Percentiles rank a stretch among this genome's conserved stretches.
Conservation (phyloP, 805 yeast genomes). For the Yueomyces sp. region DNA sequence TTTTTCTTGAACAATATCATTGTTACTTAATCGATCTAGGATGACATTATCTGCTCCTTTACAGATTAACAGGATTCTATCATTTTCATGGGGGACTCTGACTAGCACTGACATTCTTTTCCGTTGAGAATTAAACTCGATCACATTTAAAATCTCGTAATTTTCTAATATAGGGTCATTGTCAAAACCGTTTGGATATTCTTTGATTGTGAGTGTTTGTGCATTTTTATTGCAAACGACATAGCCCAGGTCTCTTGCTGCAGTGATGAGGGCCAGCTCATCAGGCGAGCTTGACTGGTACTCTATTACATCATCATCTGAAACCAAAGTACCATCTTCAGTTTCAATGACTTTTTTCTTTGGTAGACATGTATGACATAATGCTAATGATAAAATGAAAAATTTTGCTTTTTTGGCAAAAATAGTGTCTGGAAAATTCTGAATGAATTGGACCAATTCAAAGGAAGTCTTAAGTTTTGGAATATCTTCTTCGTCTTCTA, state of each 20-base stretch:
- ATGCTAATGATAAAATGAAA: constrained; percentile 67
- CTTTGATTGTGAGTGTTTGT: constrained; percentile 47
- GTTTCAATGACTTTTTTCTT: constrained; percentile 26
- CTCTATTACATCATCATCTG: constrained; percentile 37
- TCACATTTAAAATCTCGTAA: constrained; percentile 63
- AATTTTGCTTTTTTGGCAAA: constrained; percentile 66
- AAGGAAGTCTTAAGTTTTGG: constrained; percentile 37
- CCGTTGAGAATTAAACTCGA: constrained; percentile 78
- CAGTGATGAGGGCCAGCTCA: constrained; percentile 83
- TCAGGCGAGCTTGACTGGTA: constrained; percentile 97
- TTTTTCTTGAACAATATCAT: constrained; percentile 48
- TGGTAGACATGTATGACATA: constrained; percentile 87
- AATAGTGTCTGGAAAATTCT: constrained; percentile 51
- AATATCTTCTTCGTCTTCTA: neutral
- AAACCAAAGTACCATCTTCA: constrained; percentile 3
- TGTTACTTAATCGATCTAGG: constrained; percentile 51
- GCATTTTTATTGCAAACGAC: constrained; percentile 62
- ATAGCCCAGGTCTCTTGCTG: constrained; percentile 91
- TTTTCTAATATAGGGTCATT: constrained; percentile 46
- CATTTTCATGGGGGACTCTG: constrained; percentile 48
- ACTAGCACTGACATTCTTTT: constrained; percentile 91
- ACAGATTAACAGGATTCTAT: constrained; percentile 62
- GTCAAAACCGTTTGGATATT: constrained; percentile 76
- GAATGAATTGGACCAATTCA: constrained; percentile 57
- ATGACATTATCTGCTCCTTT: constrained; percentile 95